Percentiles rank a stretch among this genome's conserved stretches.
Conservation (phyloP, 2,329 filamentous ascomycete genomes). For the Purpureocillium takamizusanense region DNA sequence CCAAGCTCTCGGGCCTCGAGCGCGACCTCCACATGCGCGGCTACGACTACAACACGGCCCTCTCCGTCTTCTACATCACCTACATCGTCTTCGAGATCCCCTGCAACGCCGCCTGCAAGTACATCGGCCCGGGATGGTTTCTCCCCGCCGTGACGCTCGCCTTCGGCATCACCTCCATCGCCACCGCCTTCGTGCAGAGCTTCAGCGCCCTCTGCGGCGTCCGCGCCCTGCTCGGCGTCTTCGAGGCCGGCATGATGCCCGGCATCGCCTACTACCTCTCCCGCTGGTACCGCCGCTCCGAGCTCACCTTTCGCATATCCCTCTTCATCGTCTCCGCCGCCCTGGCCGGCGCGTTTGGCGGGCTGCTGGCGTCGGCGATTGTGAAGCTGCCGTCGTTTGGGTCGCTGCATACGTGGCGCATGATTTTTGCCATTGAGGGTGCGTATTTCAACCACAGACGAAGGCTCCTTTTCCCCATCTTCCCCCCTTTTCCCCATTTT, state of each 20-base stretch:
- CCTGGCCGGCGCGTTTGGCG: constrained; percentile 58
- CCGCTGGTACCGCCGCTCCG: constrained; percentile 53
- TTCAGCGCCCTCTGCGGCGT: constrained; percentile 40
- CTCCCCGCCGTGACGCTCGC: constrained; percentile 46
- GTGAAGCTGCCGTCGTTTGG: constrained; percentile 49
- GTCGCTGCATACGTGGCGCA: constrained; percentile 49
- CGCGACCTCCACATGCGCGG: constrained; percentile 41
- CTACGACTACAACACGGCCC: constrained; percentile 53
- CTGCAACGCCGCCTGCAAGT: constrained; percentile 53
- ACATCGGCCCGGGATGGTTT: constrained; percentile 56
- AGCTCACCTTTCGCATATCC: constrained; percentile 53
- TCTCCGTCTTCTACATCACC: constrained; percentile 55
- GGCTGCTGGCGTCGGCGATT: constrained; percentile 53
- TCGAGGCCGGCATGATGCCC: constrained; percentile 57
- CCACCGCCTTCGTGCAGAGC: constrained; percentile 49
- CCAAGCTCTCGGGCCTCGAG: constrained; percentile 46
- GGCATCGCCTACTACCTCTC: constrained; percentile 58
- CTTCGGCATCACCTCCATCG: constrained; percentile 51
- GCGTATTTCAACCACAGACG: too few relatives aligned
- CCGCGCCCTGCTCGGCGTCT: constrained; percentile 50
- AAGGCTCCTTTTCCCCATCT: too few relatives aligned
- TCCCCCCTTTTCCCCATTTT: too few relatives aligned
- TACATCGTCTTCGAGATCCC: constrained; percentile 61
- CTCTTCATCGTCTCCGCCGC: constrained; percentile 59
- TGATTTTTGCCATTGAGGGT: constrained; percentile 62